phyloP scores from a whole-genome alignment of 106 monocot genomes.

The Agapanthus africanus region DNA sequence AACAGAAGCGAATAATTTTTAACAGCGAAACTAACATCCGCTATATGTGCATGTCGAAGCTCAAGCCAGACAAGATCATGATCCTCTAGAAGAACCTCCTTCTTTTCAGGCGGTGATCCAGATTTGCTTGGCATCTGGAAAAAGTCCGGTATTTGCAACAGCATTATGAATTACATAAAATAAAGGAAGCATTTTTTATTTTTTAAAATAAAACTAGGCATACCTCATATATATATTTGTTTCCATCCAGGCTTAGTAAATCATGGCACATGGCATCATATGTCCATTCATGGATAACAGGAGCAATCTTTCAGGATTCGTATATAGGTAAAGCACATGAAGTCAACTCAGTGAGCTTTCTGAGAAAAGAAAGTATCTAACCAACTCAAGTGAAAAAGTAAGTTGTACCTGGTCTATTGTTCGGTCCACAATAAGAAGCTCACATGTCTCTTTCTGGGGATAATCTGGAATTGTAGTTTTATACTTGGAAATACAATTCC shows the following conservation, averaged over 20 bases:
- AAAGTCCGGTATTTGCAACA: neutral
- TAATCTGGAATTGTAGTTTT: conserved; percentile 56
- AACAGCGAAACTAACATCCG: conserved; percentile 47
- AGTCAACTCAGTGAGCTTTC: neutral
- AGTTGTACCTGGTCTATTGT: conserved; percentile 53
- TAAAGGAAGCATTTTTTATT: no score
- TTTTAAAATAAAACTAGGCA: neutral
- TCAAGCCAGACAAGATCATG: conserved; percentile 78
- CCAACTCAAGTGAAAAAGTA: neutral
- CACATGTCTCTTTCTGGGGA: conserved; percentile 74
- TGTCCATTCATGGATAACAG: conserved; percentile 82
- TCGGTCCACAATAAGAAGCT: conserved; percentile 64
- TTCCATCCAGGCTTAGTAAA: conserved; percentile 61
- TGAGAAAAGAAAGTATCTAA: neutral
- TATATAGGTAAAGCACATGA: neutral
- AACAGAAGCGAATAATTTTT: neutral
- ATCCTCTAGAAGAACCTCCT: conserved; percentile 66
- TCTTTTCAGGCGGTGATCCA: conserved; percentile 41
- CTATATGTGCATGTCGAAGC: conserved; percentile 76
- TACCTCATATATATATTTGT: conserved; percentile 67
- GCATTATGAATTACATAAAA: neutral
- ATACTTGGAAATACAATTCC: conserved; percentile 57
- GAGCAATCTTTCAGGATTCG: conserved; percentile 41
- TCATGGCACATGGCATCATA: conserved; percentile 88
- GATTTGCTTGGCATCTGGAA: conserved; percentile 41